phyloP scores from a whole-genome alignment of 2,329 filamentous ascomycete genomes.

The Allantophomopsis lycopodina region DNA sequence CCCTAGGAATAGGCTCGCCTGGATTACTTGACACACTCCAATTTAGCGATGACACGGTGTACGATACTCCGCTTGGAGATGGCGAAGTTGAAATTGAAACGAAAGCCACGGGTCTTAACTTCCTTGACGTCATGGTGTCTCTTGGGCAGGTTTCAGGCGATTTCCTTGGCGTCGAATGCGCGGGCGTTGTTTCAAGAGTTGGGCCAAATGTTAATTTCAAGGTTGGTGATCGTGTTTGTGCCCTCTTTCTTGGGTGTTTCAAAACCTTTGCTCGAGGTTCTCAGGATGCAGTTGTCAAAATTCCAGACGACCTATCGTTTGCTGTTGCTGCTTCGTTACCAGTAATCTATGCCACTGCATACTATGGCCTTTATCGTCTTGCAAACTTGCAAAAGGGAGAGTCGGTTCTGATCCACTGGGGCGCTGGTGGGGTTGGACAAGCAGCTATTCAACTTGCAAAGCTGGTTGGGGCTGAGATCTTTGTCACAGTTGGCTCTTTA shows the following conservation, averaged over 20 bases:
- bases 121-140: constrained; percentile 25
- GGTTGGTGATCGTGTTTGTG: constrained; percentile 25
- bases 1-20: constrained; percentile 1
- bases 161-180: constrained; percentile 16
- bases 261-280: not conserved
- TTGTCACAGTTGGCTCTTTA: constrained; percentile 23
- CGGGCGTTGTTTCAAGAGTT: constrained; percentile 18
- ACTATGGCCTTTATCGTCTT: constrained; percentile 26
- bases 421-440: constrained; percentile 8
- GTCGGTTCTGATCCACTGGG: constrained; percentile 10
- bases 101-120: constrained; percentile 25
- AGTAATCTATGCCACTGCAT: constrained; percentile 25
- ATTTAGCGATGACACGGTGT: constrained; percentile 4
- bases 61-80: constrained; percentile 3
- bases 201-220: constrained; percentile 16
- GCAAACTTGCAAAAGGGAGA: constrained; percentile 22
- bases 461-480: constrained; percentile 21
- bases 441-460: constrained; percentile 17
- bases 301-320: constrained; percentile 24
- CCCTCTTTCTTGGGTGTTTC: constrained; percentile 8
- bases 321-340: constrained; percentile 24
- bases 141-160: constrained; percentile 12
- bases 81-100: constrained; percentile 22
- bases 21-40: constrained; percentile 6
- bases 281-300: constrained; percentile 4